Evolutionary conservation across 495 filamentous ascomycete species (phyloP), one percentile per base, ranked within the genome.

Genomic region (Hyaloscypha variabilis): DNA sequence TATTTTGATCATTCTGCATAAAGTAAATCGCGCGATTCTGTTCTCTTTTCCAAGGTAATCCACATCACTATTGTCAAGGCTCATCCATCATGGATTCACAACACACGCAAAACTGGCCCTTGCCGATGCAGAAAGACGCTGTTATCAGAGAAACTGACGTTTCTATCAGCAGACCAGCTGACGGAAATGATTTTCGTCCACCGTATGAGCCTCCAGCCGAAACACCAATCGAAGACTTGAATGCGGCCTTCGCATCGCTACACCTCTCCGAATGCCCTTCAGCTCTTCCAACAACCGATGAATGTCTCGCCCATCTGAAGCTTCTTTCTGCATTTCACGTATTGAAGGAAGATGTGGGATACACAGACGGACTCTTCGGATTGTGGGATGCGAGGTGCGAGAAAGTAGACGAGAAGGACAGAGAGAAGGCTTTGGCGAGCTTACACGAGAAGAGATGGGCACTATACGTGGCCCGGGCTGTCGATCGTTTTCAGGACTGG

Each of bases 401-500:
- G 64, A 62, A 73, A 25, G 63, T 67, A n/a, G n/a, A n/a, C n/a
- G n/a, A n/a, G 29, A 58, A 70, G 2, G 60, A 64, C 1, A 68
- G 67, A 36, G 70, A 76, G 46, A 65, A 71, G 25, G 65, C 70
- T 10, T 70, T 85, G 11, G 83, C 83, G 42, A 76, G 77, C 31
- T 80, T 93, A 31, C 78, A 85, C 31, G 90, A 96, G 77, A 93
- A 94, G 77, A 80, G 91, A 72, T 96, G 93, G 93, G 84, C 84
- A 4, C 72, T 94, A 29, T 95, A 90, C 70, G 81, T 92, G 21
- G 83, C 88, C 19, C 82, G 87, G 54, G 93, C 92, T 19, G 90
- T 87, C 0, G 86, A 90, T 14, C 81, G 93, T 23, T 97, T 92
- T 72, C 79, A 86, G 54, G 72, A 74, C 3, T 97, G 92, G 93